These are phyloP conservation scores for Tricholoma terreum DNA, from an alignment of 768 basidiomycete genomes.

Conservation along the genomic window DNA sequence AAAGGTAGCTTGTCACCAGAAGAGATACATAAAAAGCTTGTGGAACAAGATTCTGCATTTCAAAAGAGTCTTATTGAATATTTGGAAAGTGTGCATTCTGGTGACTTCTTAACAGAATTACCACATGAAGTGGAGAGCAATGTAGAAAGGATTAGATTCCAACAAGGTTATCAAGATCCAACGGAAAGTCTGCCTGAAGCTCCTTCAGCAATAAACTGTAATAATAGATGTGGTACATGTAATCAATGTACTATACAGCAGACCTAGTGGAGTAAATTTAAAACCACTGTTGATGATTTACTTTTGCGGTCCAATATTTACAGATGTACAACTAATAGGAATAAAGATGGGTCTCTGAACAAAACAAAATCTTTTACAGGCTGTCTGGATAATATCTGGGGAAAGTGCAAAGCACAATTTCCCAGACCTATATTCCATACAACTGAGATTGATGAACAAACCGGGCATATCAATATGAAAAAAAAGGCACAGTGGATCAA, in stretches of 20 bases:
- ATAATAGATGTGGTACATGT: slow-evolving; percentile 6
- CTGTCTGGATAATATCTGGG: slow-evolving; percentile 26
- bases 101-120: slow-evolving; percentile 4
- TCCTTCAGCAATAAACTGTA: slow-evolving; percentile 17
- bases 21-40: no score
- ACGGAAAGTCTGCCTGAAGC: slow-evolving; percentile 20
- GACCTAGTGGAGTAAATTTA: slow-evolving; percentile 15
- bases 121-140: slow-evolving; percentile 27
- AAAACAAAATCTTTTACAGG: slow-evolving; percentile 9
- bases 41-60: no score
- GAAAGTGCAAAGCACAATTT: slow-evolving; percentile 34
- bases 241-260: slow-evolving; percentile 16
- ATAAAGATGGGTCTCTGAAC: slow-evolving; percentile 12
- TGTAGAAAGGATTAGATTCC: no score
- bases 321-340: slow-evolving; percentile 14
- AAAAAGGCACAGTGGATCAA: slow-evolving; percentile 37
- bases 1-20: slow-evolving; percentile 25
- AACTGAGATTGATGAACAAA: slow-evolving; percentile 23
- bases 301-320: slow-evolving; percentile 28
- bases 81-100: slow-evolving; percentile 3
- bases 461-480: slow-evolving; percentile 29
- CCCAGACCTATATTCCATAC: no score
- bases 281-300: slow-evolving; percentile 26
- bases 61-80: slow-evolving; percentile 9
- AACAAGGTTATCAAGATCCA: slow-evolving; percentile 10